Base-by-base conservation (phyloP, 257 asterid genomes). In the Sherardia arvensis region DNA sequence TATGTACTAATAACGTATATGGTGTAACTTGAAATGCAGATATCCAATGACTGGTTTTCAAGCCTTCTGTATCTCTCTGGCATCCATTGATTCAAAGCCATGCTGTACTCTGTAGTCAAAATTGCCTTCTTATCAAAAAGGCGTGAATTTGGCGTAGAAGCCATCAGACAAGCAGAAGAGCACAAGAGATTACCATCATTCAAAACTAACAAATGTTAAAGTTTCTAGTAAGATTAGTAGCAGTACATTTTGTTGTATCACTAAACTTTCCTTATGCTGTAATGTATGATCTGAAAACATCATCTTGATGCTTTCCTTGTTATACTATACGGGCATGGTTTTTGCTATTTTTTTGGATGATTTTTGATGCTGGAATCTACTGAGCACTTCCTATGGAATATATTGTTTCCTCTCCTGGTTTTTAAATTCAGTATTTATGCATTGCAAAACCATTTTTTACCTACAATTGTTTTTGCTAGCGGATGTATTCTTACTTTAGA, bases 31-130 rank as follows among this genome's bases (percentile, higher is more conserved):
- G 51, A 29, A 7, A 77, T 76, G 81, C 89, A 88, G 98, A 76
- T 91, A 89, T 78, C 98, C 98, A 20, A 64, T 92, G 78, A 80
- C 91, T 22, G 98, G 95, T 45, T 92, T 85, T 71, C 98, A 88
- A 78, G 98, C 98, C 22, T 88, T 92, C 74, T 85, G 93, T 83
- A 82, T 92, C 71, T 83, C 88, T 61, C 79, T 92, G 85, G 95
- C 96, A 57, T 87, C 97, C 40, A 85, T 92, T 56, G 96, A 88
- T 71, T 80, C 97, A 5, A 92, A 92, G 65, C 84, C 91, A 71
- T 92, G 98, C 76, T 92, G 98, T 86, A 78, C 93, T 0, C 79
- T 85, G 45, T 91, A 73, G 74, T 43, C 27, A n/a, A 5, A 7
- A 21, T 7, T 10, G 38, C 5, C 32, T 43, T 15, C 66, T 7